Base-by-base conservation (phyloP, 2,329 filamentous ascomycete species). In the Neurospora sp. region DNA sequence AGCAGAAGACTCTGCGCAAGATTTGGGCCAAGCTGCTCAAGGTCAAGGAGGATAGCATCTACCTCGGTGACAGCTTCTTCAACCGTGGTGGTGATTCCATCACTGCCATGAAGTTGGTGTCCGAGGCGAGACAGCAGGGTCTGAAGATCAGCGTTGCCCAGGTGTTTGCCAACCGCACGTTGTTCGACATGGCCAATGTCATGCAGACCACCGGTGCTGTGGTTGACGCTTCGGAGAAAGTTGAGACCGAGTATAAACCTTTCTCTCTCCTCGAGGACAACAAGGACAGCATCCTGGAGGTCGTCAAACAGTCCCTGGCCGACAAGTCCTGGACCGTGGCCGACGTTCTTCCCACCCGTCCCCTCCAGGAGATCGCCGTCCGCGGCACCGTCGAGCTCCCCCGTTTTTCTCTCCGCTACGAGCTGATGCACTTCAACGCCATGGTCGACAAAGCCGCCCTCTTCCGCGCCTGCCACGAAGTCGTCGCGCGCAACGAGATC, bases 371-470 rank as follows among this genome's bases (percentile, higher is more conserved):
- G 46, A 80, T 89, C 23, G 88, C 88, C 15, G 83, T 91, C 52
- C 82, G 81, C 71, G 87, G 83, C 28, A 90, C 88, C 0, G 82
- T 86, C 1, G 79, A 85, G 17, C 78, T 83, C 2, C 88, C 88
- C 4, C 84, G 89, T 2, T 90, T 86, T 75, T 90, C 88, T 0
- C 79, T 87, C 1, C 86, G 88, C 15, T 91, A 92, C 75, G 88
- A 88, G 71, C 82, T 89, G 71, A 87, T 91, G 77, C 87, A 87
- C 77, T 85, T 91, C 69, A 83, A 87, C 33, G 82, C 81, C 0
- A 72, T 74, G 0, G 79, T 90, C 13, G 80, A 90, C 68, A 75
- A 82, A 15, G 78, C 81, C 11, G 82, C 82, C 13, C 81, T 90
- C 33, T 79, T 84, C 39, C 71, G 78, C 19, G 82, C 82, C 67